Conservation (phyloP, 129 eudicot genomes). For the Flaveria sonorensis region DNA sequence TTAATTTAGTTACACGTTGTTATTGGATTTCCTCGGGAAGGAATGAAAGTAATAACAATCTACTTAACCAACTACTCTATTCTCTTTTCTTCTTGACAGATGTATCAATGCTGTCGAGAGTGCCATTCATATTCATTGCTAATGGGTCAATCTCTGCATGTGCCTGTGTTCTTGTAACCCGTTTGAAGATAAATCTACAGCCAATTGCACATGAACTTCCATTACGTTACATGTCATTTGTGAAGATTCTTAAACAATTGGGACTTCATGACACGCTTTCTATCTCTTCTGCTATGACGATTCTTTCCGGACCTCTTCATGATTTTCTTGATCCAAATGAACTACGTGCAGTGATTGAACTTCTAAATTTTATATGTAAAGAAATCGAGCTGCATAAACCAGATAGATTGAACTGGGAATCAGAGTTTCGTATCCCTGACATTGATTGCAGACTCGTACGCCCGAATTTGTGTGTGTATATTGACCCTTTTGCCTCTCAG, state of each 20-base stretch:
- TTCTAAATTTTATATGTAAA: constrained; percentile 56
- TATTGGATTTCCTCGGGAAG: neutral
- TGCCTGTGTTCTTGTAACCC: neutral
- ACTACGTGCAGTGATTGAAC: constrained; percentile 66
- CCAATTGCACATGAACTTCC: constrained; percentile 8
- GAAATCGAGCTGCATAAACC: constrained; percentile 40
- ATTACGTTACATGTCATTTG: constrained; percentile 9
- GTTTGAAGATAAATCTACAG: neutral
- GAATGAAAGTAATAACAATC: neutral
- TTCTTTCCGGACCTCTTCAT: neutral
- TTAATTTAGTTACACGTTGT: no score
- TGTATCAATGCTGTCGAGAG: neutral
- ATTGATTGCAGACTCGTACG: constrained; percentile 72
- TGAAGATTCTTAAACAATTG: constrained; percentile 16
- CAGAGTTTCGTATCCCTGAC: constrained; percentile 64
- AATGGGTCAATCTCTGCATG: neutral
- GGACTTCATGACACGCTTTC: constrained; percentile 12
- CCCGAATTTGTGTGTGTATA: constrained; percentile 60
- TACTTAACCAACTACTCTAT: no score
- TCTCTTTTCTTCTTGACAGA: neutral
- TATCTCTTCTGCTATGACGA: neutral
- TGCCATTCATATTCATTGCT: neutral
- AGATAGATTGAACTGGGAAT: constrained; percentile 44
- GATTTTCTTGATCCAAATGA: constrained; percentile 56
- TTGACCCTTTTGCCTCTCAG: constrained; percentile 63